Base-by-base conservation (phyloP, 2,329 filamentous ascomycete genomes). In the Phialophora expanda region DNA sequence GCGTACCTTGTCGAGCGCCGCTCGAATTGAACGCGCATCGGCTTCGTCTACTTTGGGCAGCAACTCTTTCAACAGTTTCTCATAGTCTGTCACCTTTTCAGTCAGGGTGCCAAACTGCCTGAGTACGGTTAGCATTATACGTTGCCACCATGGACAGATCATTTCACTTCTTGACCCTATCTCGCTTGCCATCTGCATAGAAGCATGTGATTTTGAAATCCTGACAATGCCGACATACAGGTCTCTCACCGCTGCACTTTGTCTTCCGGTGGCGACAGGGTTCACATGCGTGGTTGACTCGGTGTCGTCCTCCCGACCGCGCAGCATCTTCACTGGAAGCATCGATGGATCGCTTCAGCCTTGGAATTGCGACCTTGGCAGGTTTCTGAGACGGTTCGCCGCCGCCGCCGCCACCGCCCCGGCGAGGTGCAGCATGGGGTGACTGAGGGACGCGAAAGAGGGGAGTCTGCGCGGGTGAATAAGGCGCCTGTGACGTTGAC, bases 111-210 rank as follows among this genome's bases (percentile, higher is more conserved):
- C 75, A 53, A 80, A 71, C 58, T 78, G 75, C 72, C 78, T 80
- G 73, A n/a, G 28, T 2, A 30, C 12, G 41, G 50, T 64, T 26
- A 58, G 20, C 26, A 56, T 48, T 38, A 9, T 17, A n/a, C 17
- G 32, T 20, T 44, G 44, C 28, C 32, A 56, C 34, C 30, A n/a
- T 59, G 61, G 38, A 50, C 26, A 48, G 38, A 34, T 30, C 51
- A 60, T 73, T 75, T 61, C 71, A 81, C 80, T 78, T 81, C 66
- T 75, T 75, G 67, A 76, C 76, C 69, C 77, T 75, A 67, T 81
- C 80, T 60, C 77, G 74, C 69, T 80, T 82, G 46, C 79, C 77
- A 69, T 80, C 78, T 34, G 78, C 78, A 69, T 81, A 81, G 22
- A 73, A 72, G 71, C 79, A 81, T 12, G 61, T 48, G 38, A 76